Conservation (phyloP, 2,329 filamentous ascomycete genomes). For the Aspergillus sclerotialis region DNA sequence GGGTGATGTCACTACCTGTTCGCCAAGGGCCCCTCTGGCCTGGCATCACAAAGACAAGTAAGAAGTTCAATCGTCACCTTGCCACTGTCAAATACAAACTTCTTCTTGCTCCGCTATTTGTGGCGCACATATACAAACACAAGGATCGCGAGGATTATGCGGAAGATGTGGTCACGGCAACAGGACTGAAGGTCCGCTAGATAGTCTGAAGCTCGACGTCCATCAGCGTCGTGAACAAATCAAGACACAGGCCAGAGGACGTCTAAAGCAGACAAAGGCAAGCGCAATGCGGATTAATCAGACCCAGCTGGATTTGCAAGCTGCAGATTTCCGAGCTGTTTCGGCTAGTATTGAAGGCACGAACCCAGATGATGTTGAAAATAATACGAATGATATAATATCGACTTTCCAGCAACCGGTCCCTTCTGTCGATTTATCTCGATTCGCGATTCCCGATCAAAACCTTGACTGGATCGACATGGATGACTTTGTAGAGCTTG, state of each 20-base stretch:
- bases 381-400: slow-evolving; percentile 50
- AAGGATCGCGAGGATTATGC: slow-evolving; percentile 85
- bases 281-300: slow-evolving; percentile 94
- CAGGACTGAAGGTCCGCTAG: slow-evolving; percentile 92
- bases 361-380: slow-evolving; percentile 65
- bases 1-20: slow-evolving; percentile 87
- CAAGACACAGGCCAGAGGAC: slow-evolving; percentile 69
- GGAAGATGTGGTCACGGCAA: slow-evolving; percentile 75
- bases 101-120: slow-evolving; percentile 81
- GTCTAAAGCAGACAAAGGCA: slow-evolving; percentile 69
- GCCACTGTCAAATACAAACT: slow-evolving; percentile 99
- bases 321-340: slow-evolving; percentile 85
- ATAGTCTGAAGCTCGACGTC: slow-evolving; percentile 95
- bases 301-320: slow-evolving; percentile 84
- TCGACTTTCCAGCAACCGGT: slow-evolving; percentile 49
- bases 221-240: slow-evolving; percentile 93
- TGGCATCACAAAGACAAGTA: slow-evolving; percentile 89
- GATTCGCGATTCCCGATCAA: slow-evolving; percentile 91
- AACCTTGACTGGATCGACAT: slow-evolving; percentile 98
- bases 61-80: slow-evolving; percentile 94
- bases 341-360: slow-evolving; percentile 84
- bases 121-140: slow-evolving; percentile 98
- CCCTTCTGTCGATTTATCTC: slow-evolving; percentile 59
- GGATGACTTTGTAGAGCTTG: slow-evolving; percentile 97
- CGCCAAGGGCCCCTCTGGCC: slow-evolving; percentile 89